Conservation (phyloP, 768 basidiomycete genomes). For the Hypholoma fasciculare region DNA sequence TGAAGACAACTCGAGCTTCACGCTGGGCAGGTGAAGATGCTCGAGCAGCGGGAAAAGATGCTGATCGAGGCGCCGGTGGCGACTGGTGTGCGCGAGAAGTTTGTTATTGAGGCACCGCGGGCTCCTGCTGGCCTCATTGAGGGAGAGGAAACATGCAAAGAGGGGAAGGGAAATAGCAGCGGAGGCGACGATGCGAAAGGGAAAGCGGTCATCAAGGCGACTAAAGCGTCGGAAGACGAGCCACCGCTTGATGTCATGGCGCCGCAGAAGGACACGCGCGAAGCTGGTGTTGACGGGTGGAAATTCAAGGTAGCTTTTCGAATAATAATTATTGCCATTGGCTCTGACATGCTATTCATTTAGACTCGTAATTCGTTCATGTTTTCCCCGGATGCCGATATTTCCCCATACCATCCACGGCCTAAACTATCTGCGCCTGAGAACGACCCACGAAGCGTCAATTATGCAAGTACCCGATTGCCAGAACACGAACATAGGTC, state of each 20-base stretch:
- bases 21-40: constrained; percentile 62
- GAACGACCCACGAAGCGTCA: constrained; percentile 55
- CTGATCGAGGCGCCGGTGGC: constrained; percentile 66
- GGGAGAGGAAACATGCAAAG: constrained; percentile 26
- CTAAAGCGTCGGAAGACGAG: constrained; percentile 27
- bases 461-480: constrained; percentile 81
- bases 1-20: constrained; percentile 97
- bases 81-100: constrained; percentile 66
- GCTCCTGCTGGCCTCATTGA: constrained; percentile 53
- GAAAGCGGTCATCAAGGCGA: constrained; percentile 22
- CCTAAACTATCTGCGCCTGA: constrained; percentile 30
- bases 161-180: constrained; percentile 25
- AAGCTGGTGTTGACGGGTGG: constrained; percentile 79
- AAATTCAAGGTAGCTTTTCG: constrained; percentile 63
- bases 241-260: constrained; percentile 73
- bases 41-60: constrained; percentile 68
- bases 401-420: constrained; percentile 66
- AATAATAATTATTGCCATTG: background rate
- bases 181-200: constrained; percentile 20
- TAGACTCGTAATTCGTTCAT: constrained; percentile 93
- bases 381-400: constrained; percentile 92
- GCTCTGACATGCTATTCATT: background rate
- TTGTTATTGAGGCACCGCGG: constrained; percentile 61
- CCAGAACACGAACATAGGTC: constrained; percentile 62
- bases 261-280: constrained; percentile 68